Conservation (phyloP, 1,284 basidiomycete genomes). For the Chondrostereum purpureum region DNA sequence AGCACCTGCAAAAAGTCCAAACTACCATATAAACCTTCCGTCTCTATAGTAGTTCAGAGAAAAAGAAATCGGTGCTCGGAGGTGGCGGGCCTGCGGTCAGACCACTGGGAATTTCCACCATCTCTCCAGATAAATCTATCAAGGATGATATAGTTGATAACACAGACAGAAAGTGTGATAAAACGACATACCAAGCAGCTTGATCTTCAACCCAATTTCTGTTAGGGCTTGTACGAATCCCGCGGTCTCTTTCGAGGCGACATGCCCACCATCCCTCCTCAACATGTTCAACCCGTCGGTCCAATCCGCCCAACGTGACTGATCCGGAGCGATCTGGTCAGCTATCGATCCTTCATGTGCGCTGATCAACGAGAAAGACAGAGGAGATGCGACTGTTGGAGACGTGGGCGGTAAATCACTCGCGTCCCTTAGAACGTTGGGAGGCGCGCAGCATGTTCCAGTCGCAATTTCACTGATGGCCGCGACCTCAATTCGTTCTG, state of each 20-base stretch:
- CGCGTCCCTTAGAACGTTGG: slow-evolving; percentile 53
- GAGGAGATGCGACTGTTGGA: slow-evolving; percentile 52
- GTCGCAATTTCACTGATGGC: slow-evolving; percentile 73
- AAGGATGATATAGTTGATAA: slow-evolving; percentile 8
- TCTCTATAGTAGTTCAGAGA: slow-evolving; percentile 52
- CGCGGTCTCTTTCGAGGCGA: slow-evolving; percentile 78
- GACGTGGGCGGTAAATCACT: slow-evolving; percentile 49
- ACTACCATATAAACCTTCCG: too few relatives aligned
- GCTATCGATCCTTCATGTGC: slow-evolving; percentile 73
- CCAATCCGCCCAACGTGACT: slow-evolving; percentile 90
- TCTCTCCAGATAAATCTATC: slow-evolving; percentile 83
- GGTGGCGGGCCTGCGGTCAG: slow-evolving; percentile 69
- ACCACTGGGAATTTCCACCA: slow-evolving; percentile 84
- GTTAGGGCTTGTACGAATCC: slow-evolving; percentile 83
- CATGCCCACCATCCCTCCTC: slow-evolving; percentile 71
- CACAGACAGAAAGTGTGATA: background rate
- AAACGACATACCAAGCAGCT: slow-evolving; percentile 68
- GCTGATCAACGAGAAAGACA: slow-evolving; percentile 76
- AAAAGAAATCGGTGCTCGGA: slow-evolving; percentile 80
- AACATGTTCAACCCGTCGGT: slow-evolving; percentile 92
- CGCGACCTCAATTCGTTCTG: slow-evolving; percentile 79
- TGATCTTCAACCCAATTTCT: slow-evolving; percentile 92
- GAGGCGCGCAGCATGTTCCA: slow-evolving; percentile 69
- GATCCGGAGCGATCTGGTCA: slow-evolving; percentile 83
- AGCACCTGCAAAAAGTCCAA: too few relatives aligned